These are phyloP conservation scores for Nemania sp. DNA, from an alignment of 2,329 filamentous ascomycete genomes.

Conservation along the genomic window DNA sequence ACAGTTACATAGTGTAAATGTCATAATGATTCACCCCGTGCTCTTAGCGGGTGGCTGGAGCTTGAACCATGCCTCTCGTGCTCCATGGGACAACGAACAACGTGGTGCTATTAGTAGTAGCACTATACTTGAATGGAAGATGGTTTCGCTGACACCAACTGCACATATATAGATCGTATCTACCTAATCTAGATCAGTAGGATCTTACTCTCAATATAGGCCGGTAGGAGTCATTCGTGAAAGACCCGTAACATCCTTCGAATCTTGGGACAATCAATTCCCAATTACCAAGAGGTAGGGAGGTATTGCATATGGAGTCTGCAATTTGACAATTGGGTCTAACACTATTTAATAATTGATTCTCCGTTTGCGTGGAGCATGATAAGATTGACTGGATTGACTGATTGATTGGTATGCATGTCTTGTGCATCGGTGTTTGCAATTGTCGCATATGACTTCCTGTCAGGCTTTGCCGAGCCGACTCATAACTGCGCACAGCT, in stretches of 20 bases:
- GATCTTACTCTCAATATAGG: not conserved
- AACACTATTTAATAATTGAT: not conserved
- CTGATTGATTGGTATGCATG: conserved; percentile 5
- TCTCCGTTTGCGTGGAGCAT: conserved; percentile 1
- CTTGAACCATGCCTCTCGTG: conserved; percentile 1
- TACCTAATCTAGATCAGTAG: conserved; percentile 6
- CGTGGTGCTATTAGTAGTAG: conserved; percentile 9
- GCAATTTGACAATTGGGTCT: conserved; percentile 1
- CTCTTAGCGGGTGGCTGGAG: not conserved
- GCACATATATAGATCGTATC: not conserved
- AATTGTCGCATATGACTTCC: not conserved
- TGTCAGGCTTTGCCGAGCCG: not conserved
- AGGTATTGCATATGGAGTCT: not conserved
- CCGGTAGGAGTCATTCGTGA: conserved; percentile 2
- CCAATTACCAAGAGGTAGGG: not conserved
- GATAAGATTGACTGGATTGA: too few species aligned
- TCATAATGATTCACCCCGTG: not conserved
- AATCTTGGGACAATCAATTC: conserved; percentile 10
- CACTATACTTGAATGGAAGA: not conserved
- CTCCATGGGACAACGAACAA: conserved; percentile 8
- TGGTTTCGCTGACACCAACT: not conserved
- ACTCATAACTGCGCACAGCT: too few species aligned
- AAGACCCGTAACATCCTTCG: conserved; percentile 27
- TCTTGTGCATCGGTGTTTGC: not conserved
- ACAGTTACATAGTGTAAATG: not conserved